Evolutionary conservation across 306 rosid species (phyloP), one percentile per base, ranked within the genome.

Genomic region (Parietaria judaica): DNA sequence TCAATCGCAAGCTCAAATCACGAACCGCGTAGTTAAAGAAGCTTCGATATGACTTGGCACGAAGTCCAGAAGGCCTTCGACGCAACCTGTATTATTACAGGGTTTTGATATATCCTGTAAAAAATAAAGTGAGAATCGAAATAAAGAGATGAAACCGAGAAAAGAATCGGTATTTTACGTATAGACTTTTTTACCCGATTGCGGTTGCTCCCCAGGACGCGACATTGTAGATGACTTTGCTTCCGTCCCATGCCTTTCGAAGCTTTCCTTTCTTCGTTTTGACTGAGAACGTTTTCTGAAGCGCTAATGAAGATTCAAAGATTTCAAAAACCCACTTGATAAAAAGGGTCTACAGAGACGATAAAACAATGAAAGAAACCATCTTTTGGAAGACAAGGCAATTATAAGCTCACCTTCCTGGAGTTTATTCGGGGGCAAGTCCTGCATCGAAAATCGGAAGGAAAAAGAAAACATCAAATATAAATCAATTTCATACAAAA

Each of bases 181-280:
- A 23, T 11, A 11, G 4, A 51, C 82, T 23, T 23, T 23, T 75
- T 10, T 80, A 92, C 98, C 98, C 98, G 13, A 92, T 78, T 31
- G 95, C 98, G 57, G 98, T 92, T 54, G 98, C 96, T 34, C 98
- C 95, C 98, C 98, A 88, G 17, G 98, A 92, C 41, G 98, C 98
- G 61, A 88, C 98, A 50, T 86, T 92, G 74, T 92, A 92, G 54
- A 92, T 74, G 74, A 88, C 95, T 81, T 84, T 84, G 84, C 96
- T 92, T 75, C 98, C 98, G 76, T 84, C 98, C 96, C 96, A 92
- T 8, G 94, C 96, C 80, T 84, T 92, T 50, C 76, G 88, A 78
- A 92, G 96, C 81, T 92, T 88, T 46, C 96, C 98, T 69, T 85
- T 92, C 68, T 79, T 88, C 79, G 83, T 92, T 75, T 84, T 84